Percentiles rank a stretch among this genome's conserved stretches.
Conservation (phyloP, 2,329 filamentous ascomycete species). For the Verticillium klebahnii region DNA sequence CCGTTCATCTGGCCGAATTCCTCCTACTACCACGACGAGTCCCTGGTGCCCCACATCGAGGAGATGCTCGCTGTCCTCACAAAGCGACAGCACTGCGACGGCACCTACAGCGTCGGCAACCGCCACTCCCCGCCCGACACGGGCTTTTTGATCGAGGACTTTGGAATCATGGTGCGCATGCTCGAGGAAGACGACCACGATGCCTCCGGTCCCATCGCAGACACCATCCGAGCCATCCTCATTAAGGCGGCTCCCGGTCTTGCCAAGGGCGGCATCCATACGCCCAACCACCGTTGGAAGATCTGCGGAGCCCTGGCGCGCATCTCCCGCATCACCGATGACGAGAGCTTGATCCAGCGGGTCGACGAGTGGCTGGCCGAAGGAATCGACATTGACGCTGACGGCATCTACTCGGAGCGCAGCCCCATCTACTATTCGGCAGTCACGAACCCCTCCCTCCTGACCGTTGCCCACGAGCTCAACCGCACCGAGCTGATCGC, state of each 20-base stretch:
- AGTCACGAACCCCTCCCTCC: conserved; percentile 13
- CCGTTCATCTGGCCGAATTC: conserved; percentile 15
- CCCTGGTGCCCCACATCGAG: conserved; percentile 10
- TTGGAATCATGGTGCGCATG: conserved; percentile 14
- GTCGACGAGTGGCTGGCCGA: conserved; percentile 15
- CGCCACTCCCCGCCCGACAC: conserved; percentile 15
- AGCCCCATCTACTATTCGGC: conserved; percentile 14
- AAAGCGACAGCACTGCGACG: conserved; percentile 11
- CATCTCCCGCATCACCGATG: conserved; percentile 11
- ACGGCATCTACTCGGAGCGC: conserved; percentile 16
- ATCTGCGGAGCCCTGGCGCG: conserved; percentile 13
- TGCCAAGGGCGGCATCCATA: conserved; percentile 13
- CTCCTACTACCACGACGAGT: conserved; percentile 11
- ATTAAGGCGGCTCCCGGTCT: conserved; percentile 12
- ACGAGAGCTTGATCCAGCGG: conserved; percentile 9
- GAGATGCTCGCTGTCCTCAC: conserved; percentile 14
- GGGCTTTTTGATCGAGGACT: conserved; percentile 16
- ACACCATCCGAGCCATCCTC: conserved; percentile 12
- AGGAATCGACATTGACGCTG: conserved; percentile 14
- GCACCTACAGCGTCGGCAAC: conserved; percentile 14
- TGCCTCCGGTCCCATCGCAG: conserved; percentile 6
- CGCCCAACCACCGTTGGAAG: conserved; percentile 16
- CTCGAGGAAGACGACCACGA: conserved; percentile 11
- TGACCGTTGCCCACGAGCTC: conserved; percentile 13
- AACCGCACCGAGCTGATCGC: conserved; percentile 10